phyloP scores from a whole-genome alignment of 352 stramenopile species.

The Phytopythium kandeliae region DNA sequence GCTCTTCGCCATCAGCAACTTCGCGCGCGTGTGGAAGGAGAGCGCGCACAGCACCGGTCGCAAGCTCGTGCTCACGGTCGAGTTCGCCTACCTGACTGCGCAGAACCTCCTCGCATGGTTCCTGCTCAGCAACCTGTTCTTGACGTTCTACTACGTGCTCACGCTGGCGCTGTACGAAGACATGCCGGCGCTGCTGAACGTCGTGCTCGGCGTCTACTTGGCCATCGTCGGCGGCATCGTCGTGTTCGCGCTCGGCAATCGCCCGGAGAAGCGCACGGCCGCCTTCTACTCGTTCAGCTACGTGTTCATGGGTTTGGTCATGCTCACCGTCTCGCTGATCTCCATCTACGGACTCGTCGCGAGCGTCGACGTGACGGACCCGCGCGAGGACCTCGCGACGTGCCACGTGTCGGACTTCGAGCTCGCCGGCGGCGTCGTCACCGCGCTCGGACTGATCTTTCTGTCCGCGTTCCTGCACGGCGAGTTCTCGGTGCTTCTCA shows the following conservation, averaged over 20 bases:
- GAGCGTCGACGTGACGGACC: conserved; percentile 22
- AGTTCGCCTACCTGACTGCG: conserved; percentile 35
- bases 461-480: conserved; percentile 28
- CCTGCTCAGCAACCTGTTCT: conserved; percentile 74
- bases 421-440: conserved; percentile 11
- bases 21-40: conserved; percentile 76
- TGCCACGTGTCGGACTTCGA: conserved; percentile 28
- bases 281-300: conserved; percentile 41
- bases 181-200: conserved; percentile 73
- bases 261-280: conserved; percentile 79
- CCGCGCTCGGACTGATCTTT: conserved; percentile 13
- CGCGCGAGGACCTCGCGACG: conserved; percentile 16
- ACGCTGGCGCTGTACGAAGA: conserved; percentile 41
- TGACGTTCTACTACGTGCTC: conserved; percentile 80
- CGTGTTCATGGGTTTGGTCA: conserved; percentile 39
- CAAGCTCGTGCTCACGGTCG: conserved; percentile 56
- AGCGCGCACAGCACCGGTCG: conserved; percentile 81
- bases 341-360: conserved; percentile 35
- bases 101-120: conserved; percentile 64
- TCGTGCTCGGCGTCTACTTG: conserved; percentile 43
- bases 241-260: conserved; percentile 70
- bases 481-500: conserved; percentile 31
- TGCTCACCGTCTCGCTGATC: conserved; percentile 32
- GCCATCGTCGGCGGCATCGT: conserved; percentile 32
- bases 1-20: conserved; percentile 86